These are phyloP conservation scores for Sclerospora graminicola DNA, from an alignment of 352 stramenopile genomes.

Conservation along the genomic window DNA sequence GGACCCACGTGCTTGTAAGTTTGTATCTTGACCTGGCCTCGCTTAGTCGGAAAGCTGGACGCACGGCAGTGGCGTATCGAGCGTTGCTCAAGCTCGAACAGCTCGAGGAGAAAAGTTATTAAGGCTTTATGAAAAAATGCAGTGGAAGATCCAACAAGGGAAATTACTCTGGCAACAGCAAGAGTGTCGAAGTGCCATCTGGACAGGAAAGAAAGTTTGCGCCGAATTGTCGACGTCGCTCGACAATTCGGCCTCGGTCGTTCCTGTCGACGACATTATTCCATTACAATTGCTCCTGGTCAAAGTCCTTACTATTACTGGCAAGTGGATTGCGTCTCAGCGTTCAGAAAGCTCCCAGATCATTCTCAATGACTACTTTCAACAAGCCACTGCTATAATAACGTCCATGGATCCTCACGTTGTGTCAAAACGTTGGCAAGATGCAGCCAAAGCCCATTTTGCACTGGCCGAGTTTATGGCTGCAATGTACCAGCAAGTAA, in stretches of 20 bases:
- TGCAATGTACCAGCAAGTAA: no score
- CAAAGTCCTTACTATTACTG: constrained; percentile 63
- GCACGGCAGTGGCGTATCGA: constrained; percentile 55
- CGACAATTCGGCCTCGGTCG: constrained; percentile 4
- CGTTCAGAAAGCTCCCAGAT: constrained; percentile 85
- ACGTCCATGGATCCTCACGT: constrained; percentile 25
- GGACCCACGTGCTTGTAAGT: constrained; percentile 24
- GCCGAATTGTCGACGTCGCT: constrained; percentile 28
- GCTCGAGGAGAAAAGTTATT: constrained; percentile 29
- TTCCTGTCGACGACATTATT: constrained; percentile 3
- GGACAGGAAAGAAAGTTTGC: constrained; percentile 49
- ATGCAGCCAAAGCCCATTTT: constrained; percentile 71
- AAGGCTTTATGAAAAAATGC: constrained; percentile 29
- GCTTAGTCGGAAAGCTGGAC: constrained; percentile 51
- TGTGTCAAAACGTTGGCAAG: constrained; percentile 28
- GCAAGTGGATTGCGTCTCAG: constrained; percentile 90
- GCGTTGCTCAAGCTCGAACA: constrained; percentile 53
- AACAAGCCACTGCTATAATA: constrained; percentile 67
- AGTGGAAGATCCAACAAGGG: constrained; percentile 68
- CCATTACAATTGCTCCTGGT: constrained; percentile 50
- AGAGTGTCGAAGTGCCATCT: constrained; percentile 65
- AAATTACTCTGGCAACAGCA: constrained; percentile 72
- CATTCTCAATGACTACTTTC: constrained; percentile 88
- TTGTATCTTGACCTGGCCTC: constrained; percentile 47
- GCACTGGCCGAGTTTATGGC: constrained; percentile 86